phyloP scores from a whole-genome alignment of 306 rosid species.

The Malus asiatica region DNA sequence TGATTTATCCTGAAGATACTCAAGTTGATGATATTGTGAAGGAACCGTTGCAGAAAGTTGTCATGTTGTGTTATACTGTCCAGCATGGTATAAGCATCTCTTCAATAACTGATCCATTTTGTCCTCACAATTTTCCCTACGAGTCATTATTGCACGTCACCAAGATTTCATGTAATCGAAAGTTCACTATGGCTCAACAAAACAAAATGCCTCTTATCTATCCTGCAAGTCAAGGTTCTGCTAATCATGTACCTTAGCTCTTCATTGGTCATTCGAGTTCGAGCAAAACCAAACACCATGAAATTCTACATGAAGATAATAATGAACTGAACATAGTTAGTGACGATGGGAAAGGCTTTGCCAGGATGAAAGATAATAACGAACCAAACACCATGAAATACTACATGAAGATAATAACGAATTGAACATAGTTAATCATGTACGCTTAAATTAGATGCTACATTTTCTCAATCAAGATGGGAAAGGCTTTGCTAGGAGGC shows the following conservation, averaged over 20 bases:
- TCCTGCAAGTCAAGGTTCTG: too few relatives aligned
- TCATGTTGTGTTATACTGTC: slow-evolving; percentile 34
- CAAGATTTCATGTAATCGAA: not conserved
- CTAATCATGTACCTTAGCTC: slow-evolving; percentile 23
- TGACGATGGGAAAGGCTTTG: too few relatives aligned
- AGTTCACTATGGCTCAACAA: slow-evolving; percentile 19
- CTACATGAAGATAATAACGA: too few relatives aligned
- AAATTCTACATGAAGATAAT: slow-evolving; percentile 53
- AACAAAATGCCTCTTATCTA: too few relatives aligned
- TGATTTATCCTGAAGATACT: too few relatives aligned
- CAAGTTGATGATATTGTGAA: too few relatives aligned
- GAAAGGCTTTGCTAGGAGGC: slow-evolving; percentile 31
- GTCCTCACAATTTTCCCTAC: slow-evolving; percentile 81
- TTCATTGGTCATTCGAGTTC: slow-evolving; percentile 69
- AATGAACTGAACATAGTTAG: not conserved
- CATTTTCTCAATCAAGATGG: slow-evolving; percentile 30
- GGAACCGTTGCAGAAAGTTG: too few relatives aligned
- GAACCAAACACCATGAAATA: too few relatives aligned
- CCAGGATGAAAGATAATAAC: too few relatives aligned
- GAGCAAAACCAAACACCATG: slow-evolving; percentile 73
- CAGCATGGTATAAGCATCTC: slow-evolving; percentile 91
- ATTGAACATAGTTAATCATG: too few relatives aligned
- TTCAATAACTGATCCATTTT: slow-evolving; percentile 81
- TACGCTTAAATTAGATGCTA: slow-evolving; percentile 48
- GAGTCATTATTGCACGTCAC: slow-evolving; percentile 15